phyloP scores from a whole-genome alignment of 106 monocot species.

The Phalaenopsis equestris region DNA sequence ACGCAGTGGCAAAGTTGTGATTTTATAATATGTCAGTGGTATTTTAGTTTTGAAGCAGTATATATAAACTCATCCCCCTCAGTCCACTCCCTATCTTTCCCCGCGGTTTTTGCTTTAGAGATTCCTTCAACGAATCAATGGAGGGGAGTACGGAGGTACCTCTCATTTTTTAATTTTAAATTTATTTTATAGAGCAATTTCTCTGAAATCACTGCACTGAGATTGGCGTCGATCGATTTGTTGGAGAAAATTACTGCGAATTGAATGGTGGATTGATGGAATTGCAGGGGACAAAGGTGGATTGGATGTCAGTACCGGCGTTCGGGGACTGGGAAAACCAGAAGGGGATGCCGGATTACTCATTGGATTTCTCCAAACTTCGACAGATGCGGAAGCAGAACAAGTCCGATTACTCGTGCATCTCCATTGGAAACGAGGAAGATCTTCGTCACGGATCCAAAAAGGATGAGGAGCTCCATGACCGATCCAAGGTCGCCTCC shows the following conservation, averaged over 20 bases:
- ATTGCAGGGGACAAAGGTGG: conserved; percentile 9
- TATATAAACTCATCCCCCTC: background rate
- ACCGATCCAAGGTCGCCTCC: background rate
- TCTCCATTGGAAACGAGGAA: conserved; percentile 67
- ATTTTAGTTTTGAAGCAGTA: background rate
- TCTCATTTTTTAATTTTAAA: background rate
- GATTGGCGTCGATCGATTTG: background rate
- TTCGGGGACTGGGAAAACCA: conserved; percentile 88
- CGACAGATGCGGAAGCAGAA: conserved; percentile 70
- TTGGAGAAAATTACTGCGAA: background rate
- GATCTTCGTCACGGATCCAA: conserved; percentile 28
- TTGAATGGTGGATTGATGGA: background rate
- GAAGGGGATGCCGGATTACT: conserved; percentile 83
- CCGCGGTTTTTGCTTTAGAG: background rate
- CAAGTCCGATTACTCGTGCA: conserved; percentile 56
- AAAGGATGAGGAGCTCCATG: background rate
- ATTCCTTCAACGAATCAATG: background rate
- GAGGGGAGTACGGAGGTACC: background rate
- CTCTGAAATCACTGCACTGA: background rate
- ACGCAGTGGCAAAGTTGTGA: background rate
- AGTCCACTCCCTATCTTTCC: background rate
- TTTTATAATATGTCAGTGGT: background rate
- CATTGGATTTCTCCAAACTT: conserved; percentile 83
- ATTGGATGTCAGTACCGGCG: conserved; percentile 70
- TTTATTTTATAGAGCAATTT: background rate